phyloP scores from a whole-genome alignment of 371 early-diverging fungal genomes.

The Sporodiniella umbellata region DNA sequence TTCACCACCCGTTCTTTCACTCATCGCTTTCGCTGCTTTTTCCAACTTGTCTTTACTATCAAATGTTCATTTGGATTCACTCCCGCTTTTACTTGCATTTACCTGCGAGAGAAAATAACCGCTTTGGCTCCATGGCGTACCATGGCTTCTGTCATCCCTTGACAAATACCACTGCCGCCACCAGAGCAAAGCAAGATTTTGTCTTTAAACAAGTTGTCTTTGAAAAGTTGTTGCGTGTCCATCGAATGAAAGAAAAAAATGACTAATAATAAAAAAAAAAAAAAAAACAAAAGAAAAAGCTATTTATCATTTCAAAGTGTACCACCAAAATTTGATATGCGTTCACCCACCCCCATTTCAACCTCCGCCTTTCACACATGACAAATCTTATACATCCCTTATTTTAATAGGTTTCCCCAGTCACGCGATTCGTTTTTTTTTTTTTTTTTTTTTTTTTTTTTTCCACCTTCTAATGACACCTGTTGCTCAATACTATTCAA shows the following conservation, averaged over 20 bases:
- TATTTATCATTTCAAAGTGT: not conserved
- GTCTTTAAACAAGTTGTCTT: slow-evolving; percentile 38
- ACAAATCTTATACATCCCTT: not conserved
- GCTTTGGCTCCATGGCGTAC: slow-evolving; percentile 74
- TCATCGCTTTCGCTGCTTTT: slow-evolving; percentile 67
- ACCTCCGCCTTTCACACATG: too few species aligned
- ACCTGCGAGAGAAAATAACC: slow-evolving; percentile 65
- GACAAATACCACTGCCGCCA: slow-evolving; percentile 73
- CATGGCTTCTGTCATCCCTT: slow-evolving; percentile 78
- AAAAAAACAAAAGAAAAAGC: slow-evolving; percentile 1
- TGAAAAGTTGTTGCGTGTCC: slow-evolving; percentile 45
- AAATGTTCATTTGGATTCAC: not conserved
- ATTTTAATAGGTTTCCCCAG: too few species aligned
- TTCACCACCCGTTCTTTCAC: slow-evolving; percentile 53
- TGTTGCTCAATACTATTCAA: slow-evolving; percentile 30
- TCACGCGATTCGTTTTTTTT: too few species aligned
- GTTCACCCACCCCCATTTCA: too few species aligned
- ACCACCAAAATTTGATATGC: not conserved
- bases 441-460: not conserved
- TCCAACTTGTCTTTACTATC: slow-evolving; percentile 54
- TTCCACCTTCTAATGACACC: slow-evolving; percentile 2
- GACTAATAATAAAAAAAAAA: not conserved
- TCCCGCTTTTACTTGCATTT: not conserved
- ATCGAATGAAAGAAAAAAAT: not conserved
- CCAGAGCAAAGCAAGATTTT: slow-evolving; percentile 49